These are phyloP conservation scores for Paxillus rubicundulus DNA, from an alignment of 768 basidiomycete genomes.

Conservation along the genomic window DNA sequence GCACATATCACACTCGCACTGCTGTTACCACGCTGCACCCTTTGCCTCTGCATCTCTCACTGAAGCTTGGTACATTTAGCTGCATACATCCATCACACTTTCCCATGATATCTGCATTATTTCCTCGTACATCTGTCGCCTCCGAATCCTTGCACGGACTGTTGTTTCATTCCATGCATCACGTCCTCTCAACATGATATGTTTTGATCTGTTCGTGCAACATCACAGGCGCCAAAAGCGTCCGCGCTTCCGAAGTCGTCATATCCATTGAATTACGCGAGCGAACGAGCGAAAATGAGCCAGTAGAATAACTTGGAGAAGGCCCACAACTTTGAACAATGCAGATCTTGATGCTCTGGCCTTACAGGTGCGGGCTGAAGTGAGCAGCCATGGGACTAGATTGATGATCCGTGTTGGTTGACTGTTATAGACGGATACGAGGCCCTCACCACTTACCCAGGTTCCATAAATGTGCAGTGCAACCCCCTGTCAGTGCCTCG, in stretches of 20 bases:
- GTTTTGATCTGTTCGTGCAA: neutral
- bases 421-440: too few species aligned
- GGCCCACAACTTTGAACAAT: too few species aligned
- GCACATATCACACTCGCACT: slow-evolving; percentile 21
- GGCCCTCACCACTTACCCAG: neutral
- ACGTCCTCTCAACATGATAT: slow-evolving; percentile 18
- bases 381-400: too few species aligned
- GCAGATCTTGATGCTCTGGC: too few species aligned
- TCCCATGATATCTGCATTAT: slow-evolving; percentile 18
- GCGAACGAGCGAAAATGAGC: too few species aligned
- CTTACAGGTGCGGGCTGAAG: too few species aligned
- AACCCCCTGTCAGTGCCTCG: slow-evolving; percentile 17
- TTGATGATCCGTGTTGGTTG: too few species aligned
- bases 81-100: slow-evolving; percentile 16
- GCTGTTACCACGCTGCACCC: slow-evolving; percentile 16
- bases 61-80: slow-evolving; percentile 9
- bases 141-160: slow-evolving; percentile 17
- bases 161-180: slow-evolving; percentile 7
- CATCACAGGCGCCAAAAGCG: too few species aligned
- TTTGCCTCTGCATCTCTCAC: slow-evolving; percentile 16
- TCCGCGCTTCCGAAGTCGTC: too few species aligned
- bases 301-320: too few species aligned
- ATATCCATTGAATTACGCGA: too few species aligned
- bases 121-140: slow-evolving; percentile 4
- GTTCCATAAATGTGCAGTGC: neutral